Percentiles rank a stretch among this genome's conserved stretches.
phyloP scores from a whole-genome alignment of 2,329 filamentous ascomycete species.

The Colletotrichum destructivum region DNA sequence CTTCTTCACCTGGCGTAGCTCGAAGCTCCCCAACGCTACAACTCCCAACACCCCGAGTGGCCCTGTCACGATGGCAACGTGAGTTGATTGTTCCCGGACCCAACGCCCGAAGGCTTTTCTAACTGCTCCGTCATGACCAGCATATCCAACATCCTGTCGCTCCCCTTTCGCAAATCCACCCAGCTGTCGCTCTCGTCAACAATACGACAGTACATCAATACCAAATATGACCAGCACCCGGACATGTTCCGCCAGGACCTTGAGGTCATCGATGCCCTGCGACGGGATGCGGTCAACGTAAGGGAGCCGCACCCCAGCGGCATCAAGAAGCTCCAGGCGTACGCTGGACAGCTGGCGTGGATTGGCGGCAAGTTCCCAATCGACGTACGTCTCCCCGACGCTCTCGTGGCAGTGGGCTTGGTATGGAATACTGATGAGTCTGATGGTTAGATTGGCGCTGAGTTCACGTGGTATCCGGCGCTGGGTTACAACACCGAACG shows the following conservation, averaged over 20 bases:
- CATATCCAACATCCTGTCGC: constrained; percentile 75
- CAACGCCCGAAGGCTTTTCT: background rate
- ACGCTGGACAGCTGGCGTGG: constrained; percentile 94
- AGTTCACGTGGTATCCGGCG: constrained; percentile 97
- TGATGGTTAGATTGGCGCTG: constrained; percentile 81
- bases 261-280: constrained; percentile 85
- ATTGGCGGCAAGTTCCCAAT: constrained; percentile 96
- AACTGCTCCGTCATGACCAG: constrained; percentile 36
- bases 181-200: constrained; percentile 83
- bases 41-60: constrained; percentile 3
- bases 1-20: constrained; percentile 13
- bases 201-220: constrained; percentile 95
- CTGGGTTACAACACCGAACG: constrained; percentile 90
- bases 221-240: constrained; percentile 98
- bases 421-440: background rate
- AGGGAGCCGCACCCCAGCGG: constrained; percentile 91
- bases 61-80: constrained; percentile 48
- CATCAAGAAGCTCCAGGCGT: constrained; percentile 88
- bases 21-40: constrained; percentile 22
- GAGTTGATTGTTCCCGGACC: constrained; percentile 18
- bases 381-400: constrained; percentile 71
- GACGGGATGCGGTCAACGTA: constrained; percentile 89
- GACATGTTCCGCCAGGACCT: constrained; percentile 95
- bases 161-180: constrained; percentile 91
- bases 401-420: constrained; percentile 8